phyloP scores from a whole-genome alignment of 2,329 filamentous ascomycete genomes.

The Tolypocladium paradoxum region DNA sequence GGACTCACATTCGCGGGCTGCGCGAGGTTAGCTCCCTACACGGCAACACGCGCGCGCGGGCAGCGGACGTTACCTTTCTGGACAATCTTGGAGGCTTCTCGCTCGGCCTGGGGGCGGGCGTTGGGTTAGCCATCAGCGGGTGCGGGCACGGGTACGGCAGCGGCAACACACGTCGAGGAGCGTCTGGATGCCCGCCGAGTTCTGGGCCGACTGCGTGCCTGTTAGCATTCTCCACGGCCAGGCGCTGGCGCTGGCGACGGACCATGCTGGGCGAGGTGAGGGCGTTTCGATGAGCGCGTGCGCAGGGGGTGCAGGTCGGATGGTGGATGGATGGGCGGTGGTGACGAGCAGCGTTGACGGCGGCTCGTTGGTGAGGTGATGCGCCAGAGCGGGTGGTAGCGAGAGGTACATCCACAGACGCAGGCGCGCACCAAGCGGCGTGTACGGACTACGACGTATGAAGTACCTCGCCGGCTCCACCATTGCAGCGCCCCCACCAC shows the following conservation, averaged over 20 bases:
- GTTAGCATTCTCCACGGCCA: background rate
- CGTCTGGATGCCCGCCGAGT: constrained; percentile 96
- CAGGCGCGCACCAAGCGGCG: background rate
- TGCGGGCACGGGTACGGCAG: too few species aligned
- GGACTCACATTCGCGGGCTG: constrained; percentile 78
- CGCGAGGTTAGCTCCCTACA: constrained; percentile 4
- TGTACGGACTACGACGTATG: too few species aligned
- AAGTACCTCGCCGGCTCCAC: background rate
- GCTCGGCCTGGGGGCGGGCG: constrained; percentile 66
- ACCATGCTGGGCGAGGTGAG: constrained; percentile 4
- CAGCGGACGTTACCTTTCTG: constrained; percentile 60
- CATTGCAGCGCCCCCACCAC: background rate
- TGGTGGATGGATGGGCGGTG: background rate
- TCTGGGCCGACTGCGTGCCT: constrained; percentile 76
- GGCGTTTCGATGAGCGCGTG: background rate
- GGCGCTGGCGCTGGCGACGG: background rate
- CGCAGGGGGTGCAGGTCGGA: background rate
- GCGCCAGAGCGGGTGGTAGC: background rate
- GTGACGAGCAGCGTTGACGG: background rate
- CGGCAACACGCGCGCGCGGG: background rate
- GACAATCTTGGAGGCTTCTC: constrained; percentile 97
- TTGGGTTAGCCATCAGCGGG: constrained; percentile 2
- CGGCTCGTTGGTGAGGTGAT: background rate
- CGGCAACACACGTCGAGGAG: constrained; percentile 75
- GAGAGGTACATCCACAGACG: background rate